phyloP scores from a whole-genome alignment of 2,329 filamentous ascomycete species.

The Fusarium tjaetaba region DNA sequence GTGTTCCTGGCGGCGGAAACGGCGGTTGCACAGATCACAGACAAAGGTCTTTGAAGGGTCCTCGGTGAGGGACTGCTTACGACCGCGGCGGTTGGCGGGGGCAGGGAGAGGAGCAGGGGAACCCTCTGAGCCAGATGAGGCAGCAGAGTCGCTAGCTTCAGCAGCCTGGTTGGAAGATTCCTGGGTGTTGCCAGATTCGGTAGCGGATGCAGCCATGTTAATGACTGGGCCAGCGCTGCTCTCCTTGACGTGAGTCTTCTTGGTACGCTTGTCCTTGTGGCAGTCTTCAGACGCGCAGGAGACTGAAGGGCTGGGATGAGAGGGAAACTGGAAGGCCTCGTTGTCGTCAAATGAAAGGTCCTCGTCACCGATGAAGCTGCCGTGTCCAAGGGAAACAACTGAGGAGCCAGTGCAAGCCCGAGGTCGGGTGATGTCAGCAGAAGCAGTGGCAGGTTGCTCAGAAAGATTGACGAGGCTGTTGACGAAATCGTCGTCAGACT shows the following conservation, averaged over 20 bases:
- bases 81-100: conserved; percentile 87
- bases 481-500: conserved; percentile 86
- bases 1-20: conserved; percentile 98
- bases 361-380: conserved; percentile 79
- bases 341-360: conserved; percentile 80
- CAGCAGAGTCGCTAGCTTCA: conserved; percentile 52
- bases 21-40: conserved; percentile 94
- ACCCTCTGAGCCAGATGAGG: conserved; percentile 57
- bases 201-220: conserved; percentile 50
- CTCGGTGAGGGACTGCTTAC: conserved; percentile 98
- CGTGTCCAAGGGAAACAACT: conserved; percentile 75
- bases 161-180: conserved; percentile 49
- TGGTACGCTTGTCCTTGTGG: conserved; percentile 67
- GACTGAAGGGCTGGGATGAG: conserved; percentile 68
- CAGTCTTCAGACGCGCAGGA: conserved; percentile 54
- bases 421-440: conserved; percentile 72
- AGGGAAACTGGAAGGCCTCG: conserved; percentile 67
- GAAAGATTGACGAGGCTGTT: conserved; percentile 76
- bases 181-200: conserved; percentile 50
- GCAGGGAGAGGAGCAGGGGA: conserved; percentile 56
- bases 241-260: conserved; percentile 62
- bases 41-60: conserved; percentile 99
- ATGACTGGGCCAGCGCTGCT: conserved; percentile 52
- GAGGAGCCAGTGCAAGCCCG: conserved; percentile 74
- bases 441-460: conserved; percentile 52